Evolutionary conservation across 2,329 filamentous ascomycete species (phyloP), one percentile per base, ranked within the genome.

Genomic region (Sphaceloma murrayae): DNA sequence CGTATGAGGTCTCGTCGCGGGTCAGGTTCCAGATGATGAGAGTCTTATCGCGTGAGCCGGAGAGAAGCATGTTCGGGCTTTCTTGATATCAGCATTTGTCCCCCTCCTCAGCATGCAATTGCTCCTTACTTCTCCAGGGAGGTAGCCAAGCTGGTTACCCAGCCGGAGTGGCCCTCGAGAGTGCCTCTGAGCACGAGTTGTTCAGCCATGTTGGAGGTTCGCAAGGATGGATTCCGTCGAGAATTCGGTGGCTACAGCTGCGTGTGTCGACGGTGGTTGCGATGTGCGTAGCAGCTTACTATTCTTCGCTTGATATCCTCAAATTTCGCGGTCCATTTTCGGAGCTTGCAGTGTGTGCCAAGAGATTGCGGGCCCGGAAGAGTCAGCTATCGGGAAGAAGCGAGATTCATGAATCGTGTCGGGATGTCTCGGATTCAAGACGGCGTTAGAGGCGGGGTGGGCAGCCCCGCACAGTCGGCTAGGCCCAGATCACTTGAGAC

Each of bases 21-120:
- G 91, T 96, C 65, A 98, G 79, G 80, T 95, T 94, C 91, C 91
- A 98, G 80, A 98, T 94, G 76, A 98, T 98, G 69, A 98, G 77
- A 59, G 85, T 85, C 84, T 96, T 95, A 80, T 98, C 91, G 74
- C 91, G 87, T 67, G 80, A 86, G 65, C 77, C 89, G 59, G 91
- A 98, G 63, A 98, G 81, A 68, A 98, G 88, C 89, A 98, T 96
- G 80, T 98, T 96, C 66, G 91, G 91, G 84, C 86, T 80, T 64
- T 52, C 17, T 40, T 32, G 53, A 46, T 48, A 57, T 66, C 55
- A 65, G 62, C 45, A 36, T 39, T 31, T 46, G 8, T 32, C 27
- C 38, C 13, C 40, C 29, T 45, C 54, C 57, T 47, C 27, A 40
- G 32, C 34, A 47, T 38, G 40, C 43, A 47, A 22, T 21, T 43